Percentiles rank a stretch among this genome's conserved stretches.
Conservation (phyloP, 2,329 filamentous ascomycete species). For the Calonectria pauciramosa region DNA sequence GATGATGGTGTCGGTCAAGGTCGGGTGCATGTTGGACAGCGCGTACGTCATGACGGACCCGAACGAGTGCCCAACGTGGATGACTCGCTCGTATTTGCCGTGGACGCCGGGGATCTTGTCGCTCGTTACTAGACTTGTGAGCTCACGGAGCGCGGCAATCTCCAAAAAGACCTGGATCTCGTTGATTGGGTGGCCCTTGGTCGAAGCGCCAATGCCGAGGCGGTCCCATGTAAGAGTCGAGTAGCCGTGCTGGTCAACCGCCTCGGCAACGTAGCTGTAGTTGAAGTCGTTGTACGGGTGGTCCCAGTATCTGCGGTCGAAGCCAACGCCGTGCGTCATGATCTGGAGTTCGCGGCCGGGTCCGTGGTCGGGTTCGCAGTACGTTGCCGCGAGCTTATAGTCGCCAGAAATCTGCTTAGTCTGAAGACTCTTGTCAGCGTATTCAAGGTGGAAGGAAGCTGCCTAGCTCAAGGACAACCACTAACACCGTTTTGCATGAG, state of each 20-base stretch:
- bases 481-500: slow-evolving; percentile 59
- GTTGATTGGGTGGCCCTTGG: slow-evolving; percentile 70
- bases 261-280: slow-evolving; percentile 72
- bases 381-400: slow-evolving; percentile 72
- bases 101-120: slow-evolving; percentile 59
- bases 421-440: slow-evolving; percentile 44
- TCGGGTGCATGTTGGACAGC: slow-evolving; percentile 65
- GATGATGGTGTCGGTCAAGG: slow-evolving; percentile 69
- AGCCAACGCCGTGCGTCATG: slow-evolving; percentile 58
- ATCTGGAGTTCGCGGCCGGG: slow-evolving; percentile 55
- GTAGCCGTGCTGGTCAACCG: slow-evolving; percentile 68
- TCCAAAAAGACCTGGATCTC: slow-evolving; percentile 72
- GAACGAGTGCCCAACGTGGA: slow-evolving; percentile 76
- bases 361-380: slow-evolving; percentile 69
- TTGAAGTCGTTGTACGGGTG: slow-evolving; percentile 68
- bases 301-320: slow-evolving; percentile 72
- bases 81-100: slow-evolving; percentile 56
- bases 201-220: slow-evolving; percentile 71
- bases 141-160: slow-evolving; percentile 66
- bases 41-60: slow-evolving; percentile 71
- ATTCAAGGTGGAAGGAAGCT: background rate
- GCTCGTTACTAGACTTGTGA: slow-evolving; percentile 64
- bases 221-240: slow-evolving; percentile 74
- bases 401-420: slow-evolving; percentile 64
- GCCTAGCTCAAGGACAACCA: background rate